These are phyloP conservation scores for Purpureocillium takamizusanense DNA, from an alignment of 2,329 filamentous ascomycete genomes.

Conservation along the genomic window DNA sequence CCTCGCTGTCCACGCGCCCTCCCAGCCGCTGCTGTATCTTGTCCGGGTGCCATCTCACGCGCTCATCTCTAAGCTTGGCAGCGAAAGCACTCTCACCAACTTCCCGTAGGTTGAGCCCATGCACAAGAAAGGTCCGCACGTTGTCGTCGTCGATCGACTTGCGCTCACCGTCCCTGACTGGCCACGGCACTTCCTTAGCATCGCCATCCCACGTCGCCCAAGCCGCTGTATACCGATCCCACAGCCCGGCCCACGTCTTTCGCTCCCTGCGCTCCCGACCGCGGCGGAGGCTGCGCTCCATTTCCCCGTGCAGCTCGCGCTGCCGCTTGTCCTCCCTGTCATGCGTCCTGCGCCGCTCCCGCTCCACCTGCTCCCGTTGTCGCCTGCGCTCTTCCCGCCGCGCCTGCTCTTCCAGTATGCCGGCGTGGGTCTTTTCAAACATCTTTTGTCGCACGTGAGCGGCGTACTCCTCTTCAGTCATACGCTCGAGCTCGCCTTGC, in stretches of 20 bases:
- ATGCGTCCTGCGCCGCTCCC: slow-evolving; percentile 27
- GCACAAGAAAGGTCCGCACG: slow-evolving; percentile 61
- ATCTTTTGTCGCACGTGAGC: slow-evolving; percentile 76
- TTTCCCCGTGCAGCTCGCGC: slow-evolving; percentile 47
- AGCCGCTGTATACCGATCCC: slow-evolving; percentile 52
- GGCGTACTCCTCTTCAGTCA: slow-evolving; percentile 91
- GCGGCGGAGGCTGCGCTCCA: slow-evolving; percentile 60
- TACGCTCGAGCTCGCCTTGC: slow-evolving; percentile 60
- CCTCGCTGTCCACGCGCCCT: slow-evolving; percentile 57
- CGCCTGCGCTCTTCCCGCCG: slow-evolving; percentile 44
- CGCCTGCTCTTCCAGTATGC: slow-evolving; percentile 68
- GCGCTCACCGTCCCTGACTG: slow-evolving; percentile 50
- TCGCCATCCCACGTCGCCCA: slow-evolving; percentile 52
- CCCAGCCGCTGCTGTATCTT: slow-evolving; percentile 91
- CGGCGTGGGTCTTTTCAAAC: slow-evolving; percentile 92
- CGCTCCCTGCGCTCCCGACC: slow-evolving; percentile 54
- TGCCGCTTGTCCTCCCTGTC: slow-evolving; percentile 12
- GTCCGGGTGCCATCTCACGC: slow-evolving; percentile 93
- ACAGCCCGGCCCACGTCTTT: slow-evolving; percentile 48
- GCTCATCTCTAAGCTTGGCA: slow-evolving; percentile 64
- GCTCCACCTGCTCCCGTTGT: slow-evolving; percentile 42
- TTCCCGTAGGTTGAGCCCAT: slow-evolving; percentile 31
- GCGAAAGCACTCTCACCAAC: slow-evolving; percentile 36
- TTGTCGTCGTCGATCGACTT: slow-evolving; percentile 47
- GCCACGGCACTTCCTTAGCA: slow-evolving; percentile 55